phyloP scores from a whole-genome alignment of 192 early-diverging fungal genomes.

The Rhizophagus clarus region DNA sequence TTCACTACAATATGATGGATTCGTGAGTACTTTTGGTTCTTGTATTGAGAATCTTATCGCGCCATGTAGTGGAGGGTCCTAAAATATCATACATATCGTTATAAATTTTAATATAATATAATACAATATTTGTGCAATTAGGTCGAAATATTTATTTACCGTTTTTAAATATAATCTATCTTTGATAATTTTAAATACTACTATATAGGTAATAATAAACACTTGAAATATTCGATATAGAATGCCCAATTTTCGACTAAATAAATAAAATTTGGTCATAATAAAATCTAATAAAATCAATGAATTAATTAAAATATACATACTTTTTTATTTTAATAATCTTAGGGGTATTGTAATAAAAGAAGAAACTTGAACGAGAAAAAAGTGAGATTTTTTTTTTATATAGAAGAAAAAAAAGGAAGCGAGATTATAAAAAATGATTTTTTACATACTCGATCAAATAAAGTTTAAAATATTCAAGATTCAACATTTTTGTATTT shows the following conservation, averaged over 20 bases:
- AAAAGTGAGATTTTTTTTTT: no score
- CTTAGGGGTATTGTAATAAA: not conserved
- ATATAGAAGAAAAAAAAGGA: no score
- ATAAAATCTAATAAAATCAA: no score
- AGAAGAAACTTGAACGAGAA: not conserved
- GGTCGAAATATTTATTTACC: not conserved
- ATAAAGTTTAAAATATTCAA: no score
- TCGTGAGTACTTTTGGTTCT: not conserved
- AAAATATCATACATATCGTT: not conserved
- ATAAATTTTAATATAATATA: not conserved
- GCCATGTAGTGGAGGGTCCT: constrained; percentile 27
- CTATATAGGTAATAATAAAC: not conserved
- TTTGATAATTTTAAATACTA: not conserved
- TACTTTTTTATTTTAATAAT: constrained; percentile 18
- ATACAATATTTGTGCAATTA: no score
- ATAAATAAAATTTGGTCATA: no score
- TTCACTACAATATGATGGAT: no score
- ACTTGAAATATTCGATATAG: constrained; percentile 11
- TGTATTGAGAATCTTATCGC: constrained; percentile 24
- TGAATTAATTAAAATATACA: not conserved
- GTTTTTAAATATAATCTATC: constrained; percentile 17
- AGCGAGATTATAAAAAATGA: no score
- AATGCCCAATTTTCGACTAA: constrained; percentile 1
- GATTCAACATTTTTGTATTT: no score
- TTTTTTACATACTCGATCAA: no score